Evolutionary conservation across 345 rosid species (phyloP).

Genomic region (Diplotaxis tenuifolia): DNA sequence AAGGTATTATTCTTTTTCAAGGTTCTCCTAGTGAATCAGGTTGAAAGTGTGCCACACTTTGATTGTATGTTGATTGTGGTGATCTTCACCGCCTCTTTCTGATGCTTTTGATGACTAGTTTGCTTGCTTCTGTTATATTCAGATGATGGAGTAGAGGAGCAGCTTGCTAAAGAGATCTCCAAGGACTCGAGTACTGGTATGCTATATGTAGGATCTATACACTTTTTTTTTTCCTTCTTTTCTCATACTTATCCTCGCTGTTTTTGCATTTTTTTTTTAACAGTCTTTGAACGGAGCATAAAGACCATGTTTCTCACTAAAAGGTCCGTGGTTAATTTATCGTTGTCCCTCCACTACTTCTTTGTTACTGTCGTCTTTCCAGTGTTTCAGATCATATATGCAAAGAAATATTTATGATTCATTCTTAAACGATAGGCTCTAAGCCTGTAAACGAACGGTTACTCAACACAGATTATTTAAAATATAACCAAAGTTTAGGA

Average conservation of each 20-base stretch:
- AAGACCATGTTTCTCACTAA: slow-evolving; percentile 87
- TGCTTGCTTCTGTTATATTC: slow-evolving; percentile 22
- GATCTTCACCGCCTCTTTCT: too few relatives aligned
- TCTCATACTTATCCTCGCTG: neutral
- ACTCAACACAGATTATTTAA: too few relatives aligned
- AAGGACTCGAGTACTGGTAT: slow-evolving; percentile 95
- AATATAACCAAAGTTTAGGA: too few relatives aligned
- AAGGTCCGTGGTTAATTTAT: slow-evolving; percentile 87
- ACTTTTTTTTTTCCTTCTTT: neutral
- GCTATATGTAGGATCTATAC: neutral
- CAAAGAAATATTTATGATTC: slow-evolving; percentile 14
- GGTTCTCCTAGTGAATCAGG: too few relatives aligned
- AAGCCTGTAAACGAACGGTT: too few relatives aligned
- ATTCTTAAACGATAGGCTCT: neutral
- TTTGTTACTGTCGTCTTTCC: slow-evolving; percentile 67
- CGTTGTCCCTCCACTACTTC: slow-evolving; percentile 86
- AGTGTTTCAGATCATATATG: neutral
- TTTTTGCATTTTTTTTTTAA: too few relatives aligned
- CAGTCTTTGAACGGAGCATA: slow-evolving; percentile 82
- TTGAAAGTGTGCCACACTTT: too few relatives aligned
- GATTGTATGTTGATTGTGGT: too few relatives aligned
- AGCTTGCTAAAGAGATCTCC: slow-evolving; percentile 81
- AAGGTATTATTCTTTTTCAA: slow-evolving; percentile 41
- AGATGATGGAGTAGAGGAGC: slow-evolving; percentile 89
- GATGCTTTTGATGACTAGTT: too few relatives aligned